Conservation (phyloP, 768 basidiomycete genomes). For the Filobasidium wieringae region DNA sequence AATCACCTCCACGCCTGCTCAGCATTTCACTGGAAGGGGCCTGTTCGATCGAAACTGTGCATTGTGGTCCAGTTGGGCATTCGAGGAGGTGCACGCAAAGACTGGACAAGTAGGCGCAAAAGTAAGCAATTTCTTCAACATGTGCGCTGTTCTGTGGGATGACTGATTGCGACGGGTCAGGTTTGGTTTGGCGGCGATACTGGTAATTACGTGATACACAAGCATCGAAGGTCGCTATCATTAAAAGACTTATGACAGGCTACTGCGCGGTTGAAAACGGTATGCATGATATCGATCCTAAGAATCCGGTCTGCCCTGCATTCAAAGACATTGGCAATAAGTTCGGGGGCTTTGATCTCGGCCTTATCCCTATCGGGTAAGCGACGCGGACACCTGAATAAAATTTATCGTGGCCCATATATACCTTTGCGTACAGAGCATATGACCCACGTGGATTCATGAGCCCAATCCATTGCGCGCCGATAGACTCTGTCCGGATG, state of each 20-base stretch:
- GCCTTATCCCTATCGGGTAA: slow-evolving; percentile 52
- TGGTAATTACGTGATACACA: slow-evolving; percentile 40
- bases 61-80: slow-evolving; percentile 58
- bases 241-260: slow-evolving; percentile 17
- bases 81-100: slow-evolving; percentile 37
- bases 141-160: neutral
- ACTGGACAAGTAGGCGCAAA: slow-evolving; percentile 8
- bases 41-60: slow-evolving; percentile 48
- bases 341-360: slow-evolving; percentile 56
- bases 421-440: slow-evolving; percentile 41
- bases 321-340: slow-evolving; percentile 58
- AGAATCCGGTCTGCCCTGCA: slow-evolving; percentile 51
- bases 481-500: slow-evolving; percentile 56
- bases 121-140: neutral
- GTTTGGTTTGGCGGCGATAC: slow-evolving; percentile 57
- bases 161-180: slow-evolving; percentile 22
- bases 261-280: slow-evolving; percentile 31
- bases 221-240: neutral
- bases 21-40: slow-evolving; percentile 52
- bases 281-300: slow-evolving; percentile 22
- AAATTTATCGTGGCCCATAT: slow-evolving; percentile 41
- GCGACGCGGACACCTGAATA: neutral
- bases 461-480: slow-evolving; percentile 55
- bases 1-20: slow-evolving; percentile 43
- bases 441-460: slow-evolving; percentile 36